phyloP scores from a whole-genome alignment of 1,284 basidiomycete species.

The Puccinia polysora region DNA sequence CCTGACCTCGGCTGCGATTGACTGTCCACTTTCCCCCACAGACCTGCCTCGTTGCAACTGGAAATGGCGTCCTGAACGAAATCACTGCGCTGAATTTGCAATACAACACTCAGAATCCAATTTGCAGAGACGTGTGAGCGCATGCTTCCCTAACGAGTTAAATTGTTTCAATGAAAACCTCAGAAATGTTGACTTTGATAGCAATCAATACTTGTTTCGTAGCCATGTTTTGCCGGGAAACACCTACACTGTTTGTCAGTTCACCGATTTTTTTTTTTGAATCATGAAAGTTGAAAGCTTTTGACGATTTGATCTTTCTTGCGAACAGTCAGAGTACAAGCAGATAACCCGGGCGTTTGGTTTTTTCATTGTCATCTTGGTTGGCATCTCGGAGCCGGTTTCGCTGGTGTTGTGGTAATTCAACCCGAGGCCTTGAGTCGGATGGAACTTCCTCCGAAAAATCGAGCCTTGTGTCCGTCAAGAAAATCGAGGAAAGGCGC shows the following conservation, averaged over 20 bases:
- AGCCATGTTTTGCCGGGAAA: slow-evolving; percentile 36
- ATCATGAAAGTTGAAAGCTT: background rate
- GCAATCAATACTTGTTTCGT: background rate
- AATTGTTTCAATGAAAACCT: no score
- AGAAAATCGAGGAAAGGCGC: no score
- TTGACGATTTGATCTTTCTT: background rate
- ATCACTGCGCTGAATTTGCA: slow-evolving; percentile 39
- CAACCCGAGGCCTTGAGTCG: no score
- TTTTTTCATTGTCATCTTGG: slow-evolving; percentile 13
- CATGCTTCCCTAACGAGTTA: background rate
- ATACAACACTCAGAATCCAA: slow-evolving; percentile 52
- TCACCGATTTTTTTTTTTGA: no score
- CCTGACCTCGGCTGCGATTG: no score
- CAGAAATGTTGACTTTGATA: no score
- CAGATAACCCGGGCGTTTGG: slow-evolving; percentile 5
- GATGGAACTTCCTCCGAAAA: no score
- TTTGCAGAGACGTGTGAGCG: slow-evolving; percentile 52
- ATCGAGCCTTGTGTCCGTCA: no score
- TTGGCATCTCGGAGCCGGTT: slow-evolving; percentile 1
- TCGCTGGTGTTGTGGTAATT: no score
- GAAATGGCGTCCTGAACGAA: slow-evolving; percentile 49
- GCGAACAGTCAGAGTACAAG: background rate
- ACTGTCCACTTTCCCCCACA: background rate
- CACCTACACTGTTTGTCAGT: slow-evolving; percentile 35
- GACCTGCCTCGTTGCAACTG: slow-evolving; percentile 51